These are phyloP conservation scores for Vigna radiata DNA, from an alignment of 306 rosid genomes.

Conservation along the genomic window DNA sequence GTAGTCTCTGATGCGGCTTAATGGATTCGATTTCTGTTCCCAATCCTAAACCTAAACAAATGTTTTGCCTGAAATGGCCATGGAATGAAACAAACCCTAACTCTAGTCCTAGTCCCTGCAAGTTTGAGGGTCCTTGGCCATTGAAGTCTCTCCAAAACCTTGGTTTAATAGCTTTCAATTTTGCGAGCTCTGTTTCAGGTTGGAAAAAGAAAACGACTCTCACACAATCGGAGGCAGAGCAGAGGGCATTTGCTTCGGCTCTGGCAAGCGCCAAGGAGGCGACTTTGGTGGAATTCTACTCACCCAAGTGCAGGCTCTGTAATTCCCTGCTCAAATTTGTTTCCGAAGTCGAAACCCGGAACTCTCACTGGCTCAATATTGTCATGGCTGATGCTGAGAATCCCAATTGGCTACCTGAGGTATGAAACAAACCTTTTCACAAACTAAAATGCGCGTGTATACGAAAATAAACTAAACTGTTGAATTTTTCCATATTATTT, in stretches of 20 bases:
- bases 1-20: neutral
- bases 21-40: conserved; percentile 53
- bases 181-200: conserved; percentile 54
- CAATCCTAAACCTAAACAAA: conserved; percentile 49
- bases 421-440: neutral
- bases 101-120: conserved; percentile 46
- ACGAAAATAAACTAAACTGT: too few relatives aligned
- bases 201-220: conserved; percentile 38
- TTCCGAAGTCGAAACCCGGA: conserved; percentile 68
- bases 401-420: conserved; percentile 82
- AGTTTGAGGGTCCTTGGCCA: conserved; percentile 76
- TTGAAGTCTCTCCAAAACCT: conserved; percentile 75
- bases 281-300: conserved; percentile 80
- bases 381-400: conserved; percentile 97
- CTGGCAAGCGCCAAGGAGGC: conserved; percentile 77
- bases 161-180: conserved; percentile 58
- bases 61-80: conserved; percentile 80
- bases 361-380: conserved; percentile 76
- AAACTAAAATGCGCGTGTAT: too few relatives aligned
- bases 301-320: conserved; percentile 87
- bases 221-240: conserved; percentile 82
- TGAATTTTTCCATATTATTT: neutral
- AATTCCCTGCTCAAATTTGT: conserved; percentile 69
- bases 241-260: conserved; percentile 85
- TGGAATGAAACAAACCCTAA: conserved; percentile 59